These are phyloP conservation scores for Tanacetum coccineum DNA, from an alignment of 129 eudicot genomes.

Conservation along the genomic window DNA sequence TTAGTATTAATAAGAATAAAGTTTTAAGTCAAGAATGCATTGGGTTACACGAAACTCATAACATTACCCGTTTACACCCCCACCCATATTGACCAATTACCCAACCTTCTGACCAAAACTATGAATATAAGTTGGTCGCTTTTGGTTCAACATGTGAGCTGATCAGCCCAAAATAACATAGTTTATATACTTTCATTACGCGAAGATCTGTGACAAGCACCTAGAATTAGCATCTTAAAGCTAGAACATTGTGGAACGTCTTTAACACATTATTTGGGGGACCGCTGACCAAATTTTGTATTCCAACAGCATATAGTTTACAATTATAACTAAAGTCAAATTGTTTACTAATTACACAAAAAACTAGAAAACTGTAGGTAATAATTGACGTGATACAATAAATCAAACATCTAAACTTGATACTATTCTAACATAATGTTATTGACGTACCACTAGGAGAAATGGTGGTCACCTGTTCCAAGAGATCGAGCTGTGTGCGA, in stretches of 20 bases:
- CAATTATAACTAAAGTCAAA: background rate
- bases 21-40: no score
- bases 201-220: background rate
- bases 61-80: no score
- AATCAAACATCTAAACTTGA: background rate
- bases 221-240: background rate
- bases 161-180: background rate
- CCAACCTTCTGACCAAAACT: background rate
- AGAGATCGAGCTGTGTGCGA: conserved; percentile 76
- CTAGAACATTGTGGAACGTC: background rate
- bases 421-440: background rate
- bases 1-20: no score
- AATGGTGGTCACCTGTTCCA: conserved; percentile 72
- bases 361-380: background rate
- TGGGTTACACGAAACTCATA: no score
- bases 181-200: background rate
- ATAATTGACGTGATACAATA: background rate
- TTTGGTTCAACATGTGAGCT: background rate
- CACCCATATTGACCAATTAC: no score
- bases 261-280: background rate
- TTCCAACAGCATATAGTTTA: background rate
- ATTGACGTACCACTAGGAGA: conserved; percentile 45
- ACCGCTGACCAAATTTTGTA: conserved; percentile 2
- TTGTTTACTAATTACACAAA: no score
- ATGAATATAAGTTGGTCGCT: background rate